A percentile compares a stretch with the other conserved stretches of the same genome.
phyloP scores from a whole-genome alignment of 2,329 filamentous ascomycete species.

The Xylariaceae sp. region DNA sequence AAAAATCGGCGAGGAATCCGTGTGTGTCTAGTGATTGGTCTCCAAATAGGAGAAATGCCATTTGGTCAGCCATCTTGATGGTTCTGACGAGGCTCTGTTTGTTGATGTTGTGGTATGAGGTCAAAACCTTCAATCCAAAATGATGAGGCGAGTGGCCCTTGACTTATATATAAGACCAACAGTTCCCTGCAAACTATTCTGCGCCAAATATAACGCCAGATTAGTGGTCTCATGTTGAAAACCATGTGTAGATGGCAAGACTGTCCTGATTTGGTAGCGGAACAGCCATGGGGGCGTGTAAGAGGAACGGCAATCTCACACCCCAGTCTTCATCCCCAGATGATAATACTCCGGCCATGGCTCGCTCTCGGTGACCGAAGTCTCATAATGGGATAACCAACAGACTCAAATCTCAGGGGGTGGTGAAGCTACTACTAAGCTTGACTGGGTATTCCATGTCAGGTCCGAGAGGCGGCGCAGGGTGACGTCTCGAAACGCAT shows the following conservation, averaged over 20 bases:
- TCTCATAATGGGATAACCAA: constrained; percentile 36
- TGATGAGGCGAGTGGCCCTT: constrained; percentile 20
- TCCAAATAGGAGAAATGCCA: constrained; percentile 63
- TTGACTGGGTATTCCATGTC: constrained; percentile 25
- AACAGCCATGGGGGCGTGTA: constrained; percentile 18
- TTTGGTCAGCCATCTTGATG: constrained; percentile 44
- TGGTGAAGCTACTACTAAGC: constrained; percentile 22
- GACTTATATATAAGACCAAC: constrained; percentile 30
- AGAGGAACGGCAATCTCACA: constrained; percentile 19
- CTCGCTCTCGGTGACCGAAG: constrained; percentile 45
- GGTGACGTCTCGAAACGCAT: constrained; percentile 10
- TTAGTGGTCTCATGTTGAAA: constrained; percentile 23
- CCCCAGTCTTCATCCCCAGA: constrained; percentile 24
- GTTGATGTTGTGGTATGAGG: constrained; percentile 22
- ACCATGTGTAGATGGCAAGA: constrained; percentile 11
- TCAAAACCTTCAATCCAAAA: neutral
- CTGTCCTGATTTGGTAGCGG: neutral
- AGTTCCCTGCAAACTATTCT: constrained; percentile 15
- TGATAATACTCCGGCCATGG: constrained; percentile 36
- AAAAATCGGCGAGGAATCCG: constrained; percentile 57
- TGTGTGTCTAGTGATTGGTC: constrained; percentile 70
- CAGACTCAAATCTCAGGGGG: constrained; percentile 34
- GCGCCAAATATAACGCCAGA: constrained; percentile 27
- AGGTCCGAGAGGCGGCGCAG: constrained; percentile 21
- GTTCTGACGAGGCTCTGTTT: constrained; percentile 7